These are phyloP conservation scores for Amaranthus tricolor DNA, from an alignment of 179 eudicot genomes.

Conservation along the genomic window DNA sequence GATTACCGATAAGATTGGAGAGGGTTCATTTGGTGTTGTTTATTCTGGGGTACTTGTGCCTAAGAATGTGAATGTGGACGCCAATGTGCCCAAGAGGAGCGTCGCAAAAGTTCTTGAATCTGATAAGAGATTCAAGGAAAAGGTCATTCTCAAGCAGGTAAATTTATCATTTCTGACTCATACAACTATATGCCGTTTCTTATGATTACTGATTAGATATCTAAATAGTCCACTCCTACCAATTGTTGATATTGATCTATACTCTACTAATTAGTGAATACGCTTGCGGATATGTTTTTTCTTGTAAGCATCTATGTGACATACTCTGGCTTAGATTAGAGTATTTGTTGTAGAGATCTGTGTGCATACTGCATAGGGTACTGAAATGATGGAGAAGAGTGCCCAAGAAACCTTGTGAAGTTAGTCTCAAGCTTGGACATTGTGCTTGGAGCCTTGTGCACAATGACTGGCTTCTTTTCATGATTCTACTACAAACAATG, in stretches of 20 bases:
- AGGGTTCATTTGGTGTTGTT: conserved; percentile 93
- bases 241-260: not conserved
- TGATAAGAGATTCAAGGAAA: conserved; percentile 71
- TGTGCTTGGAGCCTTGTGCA: too few relatives aligned
- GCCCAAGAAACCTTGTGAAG: too few relatives aligned
- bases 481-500: too few relatives aligned
- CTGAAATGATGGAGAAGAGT: too few relatives aligned
- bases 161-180: not conserved
- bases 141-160: conserved; percentile 90
- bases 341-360: too few relatives aligned
- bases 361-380: too few relatives aligned
- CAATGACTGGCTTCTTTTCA: too few relatives aligned
- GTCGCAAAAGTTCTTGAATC: conserved; percentile 33
- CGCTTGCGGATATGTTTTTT: not conserved
- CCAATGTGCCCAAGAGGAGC: conserved; percentile 32
- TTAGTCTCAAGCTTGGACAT: too few relatives aligned
- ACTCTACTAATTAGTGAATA: not conserved
- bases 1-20: conserved; percentile 65
- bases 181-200: not conserved
- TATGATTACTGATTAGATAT: not conserved
- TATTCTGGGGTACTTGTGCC: conserved; percentile 83
- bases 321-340: too few relatives aligned
- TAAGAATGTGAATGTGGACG: conserved; percentile 50
- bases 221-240: too few relatives aligned
- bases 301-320: not conserved